Evolutionary conservation across 495 filamentous ascomycete genomes (phyloP).

Genomic region (Penicillium desertorum): DNA sequence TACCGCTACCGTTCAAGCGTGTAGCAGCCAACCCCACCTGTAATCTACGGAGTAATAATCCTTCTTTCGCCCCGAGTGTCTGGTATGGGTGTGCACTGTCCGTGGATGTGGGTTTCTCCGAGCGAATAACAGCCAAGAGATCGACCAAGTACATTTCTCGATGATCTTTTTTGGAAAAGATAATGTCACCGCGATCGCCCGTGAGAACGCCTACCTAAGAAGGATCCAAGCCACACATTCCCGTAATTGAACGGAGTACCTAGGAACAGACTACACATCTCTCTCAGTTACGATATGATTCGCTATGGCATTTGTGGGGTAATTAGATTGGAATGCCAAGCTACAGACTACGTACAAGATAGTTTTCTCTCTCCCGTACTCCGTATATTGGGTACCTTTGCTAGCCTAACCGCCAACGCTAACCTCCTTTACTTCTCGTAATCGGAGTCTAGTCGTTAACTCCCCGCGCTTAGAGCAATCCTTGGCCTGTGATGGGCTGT

Average conservation of each 20-base stretch:
- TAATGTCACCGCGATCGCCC: not conserved
- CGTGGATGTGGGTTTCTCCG: slow-evolving; percentile 23
- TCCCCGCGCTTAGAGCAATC: slow-evolving; percentile 9
- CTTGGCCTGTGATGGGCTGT: slow-evolving; percentile 14
- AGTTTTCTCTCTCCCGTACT: not conserved
- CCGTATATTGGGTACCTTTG: not conserved
- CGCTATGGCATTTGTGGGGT: slow-evolving; percentile 14
- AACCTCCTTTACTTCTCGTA: slow-evolving; percentile 3
- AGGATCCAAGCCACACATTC: not conserved
- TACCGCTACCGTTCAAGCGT: slow-evolving; percentile 1
- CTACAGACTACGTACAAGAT: too few species aligned
- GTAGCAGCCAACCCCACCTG: not conserved
- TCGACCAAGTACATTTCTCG: slow-evolving; percentile 3
- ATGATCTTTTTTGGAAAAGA: not conserved
- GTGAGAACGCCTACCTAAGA: too few species aligned
- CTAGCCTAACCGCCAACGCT: not conserved
- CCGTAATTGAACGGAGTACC: not conserved
- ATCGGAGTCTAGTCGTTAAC: slow-evolving; percentile 5
- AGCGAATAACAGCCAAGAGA: slow-evolving; percentile 13
- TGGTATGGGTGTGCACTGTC: slow-evolving; percentile 25
- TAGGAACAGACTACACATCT: not conserved
- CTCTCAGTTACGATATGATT: slow-evolving; percentile 4
- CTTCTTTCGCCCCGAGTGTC: slow-evolving; percentile 23
- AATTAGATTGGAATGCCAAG: slow-evolving; percentile 8
- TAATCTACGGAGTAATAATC: not conserved